These are phyloP conservation scores for Zasmidium angulare DNA, from an alignment of 2,329 filamentous ascomycete genomes.

Conservation along the genomic window DNA sequence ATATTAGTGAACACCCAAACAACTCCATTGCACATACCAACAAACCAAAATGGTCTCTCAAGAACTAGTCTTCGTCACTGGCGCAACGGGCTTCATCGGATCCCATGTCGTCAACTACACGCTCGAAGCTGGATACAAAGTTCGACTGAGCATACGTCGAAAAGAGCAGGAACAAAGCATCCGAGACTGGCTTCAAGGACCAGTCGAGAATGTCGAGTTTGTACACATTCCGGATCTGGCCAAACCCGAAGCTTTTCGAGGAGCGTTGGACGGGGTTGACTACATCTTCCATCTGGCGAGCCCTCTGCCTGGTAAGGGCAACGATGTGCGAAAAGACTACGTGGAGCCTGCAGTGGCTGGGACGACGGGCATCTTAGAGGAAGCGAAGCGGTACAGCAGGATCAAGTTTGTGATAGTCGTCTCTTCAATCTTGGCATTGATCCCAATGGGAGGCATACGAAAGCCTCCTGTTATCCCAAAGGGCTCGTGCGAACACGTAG, in stretches of 20 bases:
- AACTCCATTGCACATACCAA: no score
- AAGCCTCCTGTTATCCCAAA: neutral
- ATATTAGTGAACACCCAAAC: neutral
- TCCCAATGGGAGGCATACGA: constrained; percentile 16
- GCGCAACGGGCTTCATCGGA: constrained; percentile 30
- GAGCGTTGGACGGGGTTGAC: constrained; percentile 25
- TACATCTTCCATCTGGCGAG: constrained; percentile 35
- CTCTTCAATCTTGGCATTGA: constrained; percentile 21
- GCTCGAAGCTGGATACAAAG: constrained; percentile 17
- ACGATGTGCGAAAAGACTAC: constrained; percentile 23
- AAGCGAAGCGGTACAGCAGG: constrained; percentile 23
- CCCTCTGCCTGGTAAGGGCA: constrained; percentile 23
- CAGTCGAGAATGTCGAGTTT: constrained; percentile 11
- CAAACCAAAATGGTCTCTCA: neutral
- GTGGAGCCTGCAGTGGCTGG: constrained; percentile 31
- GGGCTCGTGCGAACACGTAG: neutral
- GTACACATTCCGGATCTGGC: constrained; percentile 20
- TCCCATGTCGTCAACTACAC: constrained; percentile 23
- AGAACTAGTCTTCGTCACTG: constrained; percentile 20
- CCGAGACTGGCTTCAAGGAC: neutral
- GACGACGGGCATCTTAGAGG: constrained; percentile 25
- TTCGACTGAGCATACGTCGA: constrained; percentile 16
- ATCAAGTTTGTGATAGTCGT: constrained; percentile 33
- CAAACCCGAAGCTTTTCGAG: constrained; percentile 15
- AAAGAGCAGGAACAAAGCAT: constrained; percentile 5